Evolutionary conservation across 2,329 filamentous ascomycete species (phyloP).

Genomic region (Colletotrichum sublineola): DNA sequence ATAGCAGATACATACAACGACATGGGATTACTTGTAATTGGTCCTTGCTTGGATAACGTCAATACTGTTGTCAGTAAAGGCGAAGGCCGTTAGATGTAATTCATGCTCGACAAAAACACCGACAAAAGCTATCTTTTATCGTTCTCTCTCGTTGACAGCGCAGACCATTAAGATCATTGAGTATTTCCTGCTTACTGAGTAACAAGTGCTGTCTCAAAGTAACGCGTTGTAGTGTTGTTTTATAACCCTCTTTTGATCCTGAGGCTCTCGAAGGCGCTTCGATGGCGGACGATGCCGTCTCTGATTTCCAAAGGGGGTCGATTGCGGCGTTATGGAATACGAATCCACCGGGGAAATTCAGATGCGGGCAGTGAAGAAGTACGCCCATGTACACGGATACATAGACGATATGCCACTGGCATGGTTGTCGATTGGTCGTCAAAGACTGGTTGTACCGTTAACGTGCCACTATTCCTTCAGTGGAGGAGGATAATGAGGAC

Average conservation of each 20-base stretch:
- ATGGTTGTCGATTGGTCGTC: not conserved
- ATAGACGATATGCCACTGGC: no score
- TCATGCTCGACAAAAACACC: not conserved
- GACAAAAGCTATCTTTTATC: not conserved
- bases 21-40: no score
- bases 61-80: not conserved
- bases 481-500: not conserved
- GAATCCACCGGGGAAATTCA: not conserved
- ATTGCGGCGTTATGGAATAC: not conserved
- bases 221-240: no score
- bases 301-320: no score
- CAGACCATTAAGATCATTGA: not conserved
- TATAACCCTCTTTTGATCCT: no score
- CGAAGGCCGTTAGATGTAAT: not conserved
- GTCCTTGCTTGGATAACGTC: not conserved
- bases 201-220: not conserved
- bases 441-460: not conserved
- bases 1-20: not conserved
- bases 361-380: not conserved
- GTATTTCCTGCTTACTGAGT: not conserved
- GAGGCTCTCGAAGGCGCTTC: not conserved
- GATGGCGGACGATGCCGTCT: not conserved
- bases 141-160: accelerated
- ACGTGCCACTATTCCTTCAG: no score
- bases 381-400: not conserved